Evolutionary conservation across 2,329 filamentous ascomycete species (phyloP), one percentile per base, ranked within the genome.

Genomic region (Chaetomium globosum): DNA sequence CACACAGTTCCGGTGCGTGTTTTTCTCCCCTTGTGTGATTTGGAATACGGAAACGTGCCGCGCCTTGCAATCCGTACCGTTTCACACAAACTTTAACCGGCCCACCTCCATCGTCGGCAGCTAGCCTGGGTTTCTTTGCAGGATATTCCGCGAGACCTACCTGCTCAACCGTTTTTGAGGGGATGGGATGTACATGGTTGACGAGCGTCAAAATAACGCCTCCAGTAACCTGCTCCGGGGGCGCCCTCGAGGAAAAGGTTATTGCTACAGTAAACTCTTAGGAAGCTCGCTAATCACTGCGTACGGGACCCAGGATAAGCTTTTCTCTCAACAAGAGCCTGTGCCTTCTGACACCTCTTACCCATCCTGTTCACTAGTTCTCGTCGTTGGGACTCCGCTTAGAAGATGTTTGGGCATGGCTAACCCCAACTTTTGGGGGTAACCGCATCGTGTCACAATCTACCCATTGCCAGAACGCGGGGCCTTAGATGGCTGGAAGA

Each of bases 21-120:
- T 67, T 61, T 36, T 33, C 19, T 55, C 33, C 9, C 39, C 49
- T 55, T 66, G 39, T 64, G 59, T 58, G 58, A 71, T 68, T 70
- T 69, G 68, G 65, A 68, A 68, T 69, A 57, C 53, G 48, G 62
- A 31, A 61, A 49, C 30, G 13, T 48, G 59, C 62, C 48, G 53
- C 48, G 51, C 31, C 56, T 66, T 65, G 3, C 61, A 61, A 52
- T 33, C 63, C 21, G 43, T 52, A 16, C 63, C 39, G 65, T 65
- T 63, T 61, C 54, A 63, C 54, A 63, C 49, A 61, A 56, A 55
- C 51, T 43, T 56, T n/a, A 23, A 31, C 52, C 36, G 49, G 59
- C 58, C 56, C 57, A 60, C n/a, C 55, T 30, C 39, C 19, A 59
- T 1, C 36, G 36, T 58, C 54, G 58, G 46, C 53, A 59, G 64